phyloP scores from a whole-genome alignment of 2,329 filamentous ascomycete species.

The Paecilomyces dactylethromorphus region DNA sequence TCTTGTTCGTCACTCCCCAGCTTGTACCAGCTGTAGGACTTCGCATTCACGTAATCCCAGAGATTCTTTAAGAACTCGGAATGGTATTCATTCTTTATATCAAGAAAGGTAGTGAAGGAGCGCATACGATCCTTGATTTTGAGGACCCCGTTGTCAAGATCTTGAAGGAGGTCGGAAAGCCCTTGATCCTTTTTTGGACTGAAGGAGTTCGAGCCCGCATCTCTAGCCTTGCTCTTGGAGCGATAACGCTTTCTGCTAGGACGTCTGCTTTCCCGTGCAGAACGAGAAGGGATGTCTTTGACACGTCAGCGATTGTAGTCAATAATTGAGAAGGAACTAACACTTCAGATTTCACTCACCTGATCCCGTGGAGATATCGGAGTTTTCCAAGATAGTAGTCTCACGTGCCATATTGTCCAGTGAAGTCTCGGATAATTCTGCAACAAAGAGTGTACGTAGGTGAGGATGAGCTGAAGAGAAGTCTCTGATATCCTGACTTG shows the following conservation, averaged over 20 bases:
- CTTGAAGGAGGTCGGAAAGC: slow-evolving; percentile 5
- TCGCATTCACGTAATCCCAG: slow-evolving; percentile 4
- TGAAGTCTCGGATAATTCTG: too few relatives aligned
- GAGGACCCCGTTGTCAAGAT: slow-evolving; percentile 10
- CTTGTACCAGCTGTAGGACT: slow-evolving; percentile 6
- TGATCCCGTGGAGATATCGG: neutral
- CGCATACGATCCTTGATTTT: neutral
- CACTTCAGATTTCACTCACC: neutral
- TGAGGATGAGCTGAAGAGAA: too few relatives aligned
- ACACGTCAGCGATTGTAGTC: neutral
- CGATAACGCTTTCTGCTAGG: neutral
- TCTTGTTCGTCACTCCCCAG: slow-evolving; percentile 4
- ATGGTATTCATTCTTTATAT: slow-evolving; percentile 12
- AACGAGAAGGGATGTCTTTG: neutral
- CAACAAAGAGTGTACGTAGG: too few relatives aligned
- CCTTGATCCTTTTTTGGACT: slow-evolving; percentile 1
- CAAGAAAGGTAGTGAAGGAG: slow-evolving; percentile 15
- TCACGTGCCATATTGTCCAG: neutral
- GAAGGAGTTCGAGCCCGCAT: neutral
- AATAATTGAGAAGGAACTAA: too few relatives aligned
- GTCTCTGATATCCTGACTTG: too few relatives aligned
- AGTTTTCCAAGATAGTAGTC: neutral
- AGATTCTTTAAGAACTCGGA: slow-evolving; percentile 9
- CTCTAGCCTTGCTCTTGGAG: neutral
- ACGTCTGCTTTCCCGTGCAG: neutral